These are phyloP conservation scores for Xylariales sp. DNA, from an alignment of 2,329 filamentous ascomycete genomes.

Conservation along the genomic window DNA sequence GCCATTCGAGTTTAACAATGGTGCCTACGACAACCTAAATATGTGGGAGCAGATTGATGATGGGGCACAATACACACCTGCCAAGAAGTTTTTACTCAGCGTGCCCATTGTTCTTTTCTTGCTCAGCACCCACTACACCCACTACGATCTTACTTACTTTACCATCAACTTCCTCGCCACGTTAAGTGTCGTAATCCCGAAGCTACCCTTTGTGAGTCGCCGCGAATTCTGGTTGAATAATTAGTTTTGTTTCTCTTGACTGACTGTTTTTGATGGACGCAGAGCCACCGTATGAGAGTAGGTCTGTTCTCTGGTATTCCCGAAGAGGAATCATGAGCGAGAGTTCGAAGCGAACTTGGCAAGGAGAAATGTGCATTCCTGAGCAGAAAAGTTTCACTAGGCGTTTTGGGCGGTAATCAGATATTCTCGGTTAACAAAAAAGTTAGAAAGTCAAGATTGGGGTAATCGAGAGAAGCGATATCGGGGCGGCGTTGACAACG, in stretches of 20 bases:
- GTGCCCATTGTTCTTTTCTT: constrained; percentile 94
- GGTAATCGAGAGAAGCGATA: neutral
- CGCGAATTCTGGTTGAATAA: constrained; percentile 1
- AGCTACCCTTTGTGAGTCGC: constrained; percentile 81
- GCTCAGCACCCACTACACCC: constrained; percentile 96
- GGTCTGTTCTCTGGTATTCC: constrained; percentile 67
- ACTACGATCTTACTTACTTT: constrained; percentile 96
- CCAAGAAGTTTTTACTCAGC: constrained; percentile 95
- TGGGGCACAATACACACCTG: constrained; percentile 95
- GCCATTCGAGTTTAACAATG: constrained; percentile 97
- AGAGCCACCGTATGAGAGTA: constrained; percentile 77
- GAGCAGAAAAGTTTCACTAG: constrained; percentile 13
- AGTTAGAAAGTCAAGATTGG: neutral
- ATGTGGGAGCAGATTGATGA: constrained; percentile 99
- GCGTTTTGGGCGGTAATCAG: constrained; percentile 9
- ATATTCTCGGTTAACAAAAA: constrained; percentile 1
- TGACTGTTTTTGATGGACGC: constrained; percentile 12
- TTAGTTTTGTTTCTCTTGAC: constrained; percentile 20
- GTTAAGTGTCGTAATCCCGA: constrained; percentile 89
- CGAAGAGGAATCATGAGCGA: constrained; percentile 41
- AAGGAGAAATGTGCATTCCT: constrained; percentile 5
- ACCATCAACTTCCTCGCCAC: constrained; percentile 95
- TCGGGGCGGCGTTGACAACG: constrained; percentile 3
- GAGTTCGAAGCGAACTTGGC: constrained; percentile 4
- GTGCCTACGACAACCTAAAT: constrained; percentile 98